phyloP scores from a whole-genome alignment of 768 basidiomycete species.

The Imleria badia region DNA sequence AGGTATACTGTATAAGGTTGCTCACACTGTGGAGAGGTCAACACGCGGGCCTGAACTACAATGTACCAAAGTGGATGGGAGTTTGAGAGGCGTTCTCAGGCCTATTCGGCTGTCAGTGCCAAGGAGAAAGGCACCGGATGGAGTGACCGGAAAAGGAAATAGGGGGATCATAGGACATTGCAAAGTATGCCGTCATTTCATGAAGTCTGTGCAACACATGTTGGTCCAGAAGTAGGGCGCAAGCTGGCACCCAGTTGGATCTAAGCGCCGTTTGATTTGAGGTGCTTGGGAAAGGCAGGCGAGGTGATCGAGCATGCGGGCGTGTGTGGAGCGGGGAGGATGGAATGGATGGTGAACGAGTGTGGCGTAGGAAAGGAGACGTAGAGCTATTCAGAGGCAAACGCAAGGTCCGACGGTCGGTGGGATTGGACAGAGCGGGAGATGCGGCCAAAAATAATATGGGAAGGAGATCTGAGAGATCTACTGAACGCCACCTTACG shows the following conservation, averaged over 20 bases:
- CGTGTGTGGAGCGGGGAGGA: too few relatives aligned
- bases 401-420: neutral
- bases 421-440: neutral
- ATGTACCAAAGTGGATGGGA: neutral
- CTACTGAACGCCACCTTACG: neutral
- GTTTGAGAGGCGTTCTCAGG: constrained; percentile 8
- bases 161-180: neutral
- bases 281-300: too few relatives aligned
- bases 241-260: neutral
- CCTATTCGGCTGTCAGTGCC: neutral
- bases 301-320: neutral
- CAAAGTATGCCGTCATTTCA: constrained; percentile 10
- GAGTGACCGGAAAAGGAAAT: constrained; percentile 13
- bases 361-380: neutral
- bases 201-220: constrained; percentile 13
- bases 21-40: neutral
- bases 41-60: neutral
- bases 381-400: too few relatives aligned
- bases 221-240: constrained; percentile 14
- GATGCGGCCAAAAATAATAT: neutral
- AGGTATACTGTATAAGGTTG: neutral
- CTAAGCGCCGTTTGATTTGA: too few relatives aligned
- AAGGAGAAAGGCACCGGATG: neutral
- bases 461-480: constrained; percentile 10
- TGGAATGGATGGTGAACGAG: too few relatives aligned